Conservation (phyloP, 768 basidiomycete genomes). For the Neoboletus subvelutipes region DNA sequence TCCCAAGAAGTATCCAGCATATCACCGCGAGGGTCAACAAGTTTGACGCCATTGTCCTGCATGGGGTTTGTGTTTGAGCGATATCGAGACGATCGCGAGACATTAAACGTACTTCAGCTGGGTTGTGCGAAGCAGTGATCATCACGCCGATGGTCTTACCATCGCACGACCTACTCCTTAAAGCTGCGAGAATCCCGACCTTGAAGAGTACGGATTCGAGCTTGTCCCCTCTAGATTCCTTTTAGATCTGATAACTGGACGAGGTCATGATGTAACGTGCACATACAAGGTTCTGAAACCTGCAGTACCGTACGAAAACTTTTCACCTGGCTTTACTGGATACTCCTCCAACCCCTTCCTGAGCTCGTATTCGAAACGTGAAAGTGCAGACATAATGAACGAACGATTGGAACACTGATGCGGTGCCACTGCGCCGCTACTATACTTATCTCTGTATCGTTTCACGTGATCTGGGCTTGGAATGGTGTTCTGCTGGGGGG, state of each 20-base stretch:
- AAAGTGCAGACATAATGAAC: constrained; percentile 35
- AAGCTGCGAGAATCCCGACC: constrained; percentile 84
- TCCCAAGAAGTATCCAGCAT: constrained; percentile 98
- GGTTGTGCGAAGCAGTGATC: constrained; percentile 99
- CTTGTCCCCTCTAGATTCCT: constrained; percentile 50
- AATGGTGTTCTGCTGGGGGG: too few species aligned
- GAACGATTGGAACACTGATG: background rate
- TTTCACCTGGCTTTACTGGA: constrained; percentile 67
- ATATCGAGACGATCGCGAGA: background rate
- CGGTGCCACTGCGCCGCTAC: too few species aligned
- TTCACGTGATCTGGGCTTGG: constrained; percentile 17
- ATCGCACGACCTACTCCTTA: constrained; percentile 89
- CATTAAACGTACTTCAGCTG: constrained; percentile 70
- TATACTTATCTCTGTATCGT: background rate
- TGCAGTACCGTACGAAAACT: constrained; percentile 89
- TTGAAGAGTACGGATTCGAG: constrained; percentile 94
- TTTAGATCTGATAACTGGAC: constrained; percentile 7
- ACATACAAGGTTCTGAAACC: constrained; percentile 90
- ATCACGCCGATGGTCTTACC: constrained; percentile 95
- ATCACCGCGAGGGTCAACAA: constrained; percentile 95
- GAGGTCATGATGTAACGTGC: constrained; percentile 4
- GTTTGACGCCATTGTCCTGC: constrained; percentile 98
- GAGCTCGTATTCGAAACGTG: constrained; percentile 42
- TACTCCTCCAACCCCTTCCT: constrained; percentile 55
- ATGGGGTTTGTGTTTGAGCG: constrained; percentile 6